Evolutionary conservation across 768 basidiomycete species (phyloP), one percentile per base, ranked within the genome.

Genomic region (Boletus fagicola): DNA sequence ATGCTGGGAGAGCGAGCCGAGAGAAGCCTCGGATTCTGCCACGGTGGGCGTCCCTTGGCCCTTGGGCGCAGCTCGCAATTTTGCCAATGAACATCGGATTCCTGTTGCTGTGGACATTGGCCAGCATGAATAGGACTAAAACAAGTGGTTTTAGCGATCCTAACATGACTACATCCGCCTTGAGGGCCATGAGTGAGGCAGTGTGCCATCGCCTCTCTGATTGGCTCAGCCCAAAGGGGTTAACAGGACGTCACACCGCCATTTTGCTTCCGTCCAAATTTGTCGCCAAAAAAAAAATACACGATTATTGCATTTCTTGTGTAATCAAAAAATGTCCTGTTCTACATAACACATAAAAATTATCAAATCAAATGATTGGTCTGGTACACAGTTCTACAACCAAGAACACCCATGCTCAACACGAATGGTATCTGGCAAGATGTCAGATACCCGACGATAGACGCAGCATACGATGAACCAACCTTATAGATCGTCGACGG

Each of bases 401-500:
- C 46, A 49, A 44, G 33, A 35, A 45, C 28, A n/a, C 16, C 35
- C 59, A 45, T 50, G 65, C 13, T 61, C 67, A 57, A 64, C 61
- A 61, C 59, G 59, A 57, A 53, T 28, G 46, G 15, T 40, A 35
- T 56, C 57, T 66, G 36, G 5, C 18, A 22, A 12, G 8, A 20
- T 4, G 3, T 51, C 42, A 69, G 53, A 24, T 12, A 48, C 20
- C 43, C 33, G 7, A 28, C n/a, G 20, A 20, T 18, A 22, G 44
- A 35, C 33, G 42, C 30, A 16, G 18, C 36, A 26, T 0, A 0
- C 9, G 15, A 16, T 10, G 9, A n/a, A 22, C 57, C 24, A 30
- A 69, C 65, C 59, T 65, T 46, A 72, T 33, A 68, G 45, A 35
- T 72, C 72, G 22, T 82, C 82, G 40, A 79, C 73, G 36, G 72